Evolutionary conservation across 805 yeast species (phyloP).

Genomic region (Saturnispora quitensis): DNA sequence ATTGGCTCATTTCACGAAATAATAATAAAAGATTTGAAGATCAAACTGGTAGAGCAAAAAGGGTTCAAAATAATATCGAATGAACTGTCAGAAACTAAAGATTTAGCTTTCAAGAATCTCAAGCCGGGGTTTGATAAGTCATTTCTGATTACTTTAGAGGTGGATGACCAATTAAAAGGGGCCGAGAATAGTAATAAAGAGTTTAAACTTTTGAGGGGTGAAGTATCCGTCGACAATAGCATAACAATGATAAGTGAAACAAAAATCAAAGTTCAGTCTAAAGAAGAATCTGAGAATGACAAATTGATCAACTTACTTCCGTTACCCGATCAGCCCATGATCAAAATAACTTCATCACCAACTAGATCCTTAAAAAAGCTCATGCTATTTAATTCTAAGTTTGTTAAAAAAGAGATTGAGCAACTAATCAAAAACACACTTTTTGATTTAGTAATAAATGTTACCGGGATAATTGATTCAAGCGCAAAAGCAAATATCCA

Average conservation of each 20-base stretch:
- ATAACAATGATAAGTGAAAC: background rate
- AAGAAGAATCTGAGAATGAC: background rate
- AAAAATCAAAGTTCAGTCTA: background rate
- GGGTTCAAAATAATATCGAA: slow-evolving; percentile 14
- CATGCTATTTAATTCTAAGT: slow-evolving; percentile 27
- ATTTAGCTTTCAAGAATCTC: slow-evolving; percentile 14
- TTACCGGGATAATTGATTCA: slow-evolving; percentile 7
- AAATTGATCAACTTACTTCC: background rate
- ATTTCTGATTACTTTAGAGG: slow-evolving; percentile 16
- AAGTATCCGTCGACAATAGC: background rate
- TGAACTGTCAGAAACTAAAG: background rate
- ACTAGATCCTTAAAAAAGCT: slow-evolving; percentile 12
- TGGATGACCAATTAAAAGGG: background rate
- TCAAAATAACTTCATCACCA: slow-evolving; percentile 14
- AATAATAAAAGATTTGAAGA: slow-evolving; percentile 12
- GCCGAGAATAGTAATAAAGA: background rate
- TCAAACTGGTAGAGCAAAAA: slow-evolving; percentile 11
- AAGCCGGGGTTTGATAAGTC: slow-evolving; percentile 18
- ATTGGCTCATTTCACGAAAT: slow-evolving; percentile 13
- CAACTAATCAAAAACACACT: slow-evolving; percentile 22
- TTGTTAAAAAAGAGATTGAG: slow-evolving; percentile 31
- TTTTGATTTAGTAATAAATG: slow-evolving; percentile 12
- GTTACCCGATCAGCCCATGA: background rate
- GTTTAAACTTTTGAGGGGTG: background rate
- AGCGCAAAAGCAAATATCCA: slow-evolving; percentile 17